Percentiles rank a stretch among this genome's conserved stretches.
These are phyloP conservation scores for Citrullus amarus DNA, from an alignment of 306 rosid species.

Conservation along the genomic window DNA sequence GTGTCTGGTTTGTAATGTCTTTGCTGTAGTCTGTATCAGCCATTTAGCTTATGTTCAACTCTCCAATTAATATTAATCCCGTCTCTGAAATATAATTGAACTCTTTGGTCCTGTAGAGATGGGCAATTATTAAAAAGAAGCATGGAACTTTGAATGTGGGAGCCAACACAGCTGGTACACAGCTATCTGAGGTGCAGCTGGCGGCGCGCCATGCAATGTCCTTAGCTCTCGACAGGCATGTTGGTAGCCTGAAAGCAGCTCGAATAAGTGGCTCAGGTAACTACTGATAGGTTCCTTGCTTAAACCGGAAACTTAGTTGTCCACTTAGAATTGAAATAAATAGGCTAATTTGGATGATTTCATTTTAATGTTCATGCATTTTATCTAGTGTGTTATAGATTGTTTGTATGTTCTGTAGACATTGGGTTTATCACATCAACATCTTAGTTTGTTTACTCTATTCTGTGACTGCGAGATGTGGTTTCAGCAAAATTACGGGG, in stretches of 20 bases:
- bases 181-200: slow-evolving; percentile 56
- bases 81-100: slow-evolving; percentile 11
- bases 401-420: neutral
- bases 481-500: neutral
- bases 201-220: slow-evolving; percentile 79
- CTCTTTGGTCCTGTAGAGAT: slow-evolving; percentile 48
- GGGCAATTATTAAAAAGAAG: slow-evolving; percentile 59
- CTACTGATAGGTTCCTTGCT: slow-evolving; percentile 10
- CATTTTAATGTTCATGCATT: neutral
- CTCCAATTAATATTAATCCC: neutral
- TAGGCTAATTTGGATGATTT: neutral
- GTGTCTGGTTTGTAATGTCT: neutral
- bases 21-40: neutral
- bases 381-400: neutral
- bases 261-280: slow-evolving; percentile 37
- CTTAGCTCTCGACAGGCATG: slow-evolving; percentile 59
- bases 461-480: neutral
- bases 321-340: neutral
- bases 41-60: neutral
- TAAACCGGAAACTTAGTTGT: neutral
- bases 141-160: slow-evolving; percentile 29
- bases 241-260: slow-evolving; percentile 41
- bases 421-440: neutral
- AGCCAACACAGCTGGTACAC: slow-evolving; percentile 27
- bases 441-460: neutral